phyloP scores from a whole-genome alignment of 2,329 filamentous ascomycete species.

The Nothomitra cinnamomea region DNA sequence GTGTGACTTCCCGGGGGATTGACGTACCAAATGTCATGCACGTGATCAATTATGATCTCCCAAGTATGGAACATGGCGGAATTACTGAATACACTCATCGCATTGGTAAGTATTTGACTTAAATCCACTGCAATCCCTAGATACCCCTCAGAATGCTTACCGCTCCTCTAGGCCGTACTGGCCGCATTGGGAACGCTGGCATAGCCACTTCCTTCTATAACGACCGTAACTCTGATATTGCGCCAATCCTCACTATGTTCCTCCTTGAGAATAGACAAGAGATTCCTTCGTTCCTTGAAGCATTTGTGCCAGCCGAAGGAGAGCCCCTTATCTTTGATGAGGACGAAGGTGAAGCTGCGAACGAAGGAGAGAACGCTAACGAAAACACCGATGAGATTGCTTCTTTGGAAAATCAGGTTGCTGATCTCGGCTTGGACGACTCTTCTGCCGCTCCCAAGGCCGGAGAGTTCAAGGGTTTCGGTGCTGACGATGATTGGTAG shows the following conservation, averaged over 20 bases:
- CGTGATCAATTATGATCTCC: slow-evolving; percentile 87
- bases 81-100: slow-evolving; percentile 90
- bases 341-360: slow-evolving; percentile 10
- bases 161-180: slow-evolving; percentile 54
- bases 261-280: slow-evolving; percentile 63
- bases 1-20: slow-evolving; percentile 72
- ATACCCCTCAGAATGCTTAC: not conserved
- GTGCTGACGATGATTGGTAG: too few relatives aligned
- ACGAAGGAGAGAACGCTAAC: slow-evolving; percentile 9
- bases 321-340: slow-evolving; percentile 13
- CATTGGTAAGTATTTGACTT: slow-evolving; percentile 47
- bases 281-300: slow-evolving; percentile 66
- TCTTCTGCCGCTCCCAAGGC: not conserved
- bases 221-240: slow-evolving; percentile 50
- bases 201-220: slow-evolving; percentile 82
- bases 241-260: slow-evolving; percentile 57
- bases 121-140: not conserved
- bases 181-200: slow-evolving; percentile 76
- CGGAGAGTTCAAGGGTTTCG: not conserved
- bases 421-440: not conserved
- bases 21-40: slow-evolving; percentile 78
- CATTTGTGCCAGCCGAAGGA: slow-evolving; percentile 37
- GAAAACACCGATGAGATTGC: slow-evolving; percentile 7
- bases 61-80: slow-evolving; percentile 56
- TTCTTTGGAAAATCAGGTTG: too few relatives aligned